Evolutionary conservation across 2,329 filamentous ascomycete species (phyloP).

Genomic region (Fusarium kyushuense): DNA sequence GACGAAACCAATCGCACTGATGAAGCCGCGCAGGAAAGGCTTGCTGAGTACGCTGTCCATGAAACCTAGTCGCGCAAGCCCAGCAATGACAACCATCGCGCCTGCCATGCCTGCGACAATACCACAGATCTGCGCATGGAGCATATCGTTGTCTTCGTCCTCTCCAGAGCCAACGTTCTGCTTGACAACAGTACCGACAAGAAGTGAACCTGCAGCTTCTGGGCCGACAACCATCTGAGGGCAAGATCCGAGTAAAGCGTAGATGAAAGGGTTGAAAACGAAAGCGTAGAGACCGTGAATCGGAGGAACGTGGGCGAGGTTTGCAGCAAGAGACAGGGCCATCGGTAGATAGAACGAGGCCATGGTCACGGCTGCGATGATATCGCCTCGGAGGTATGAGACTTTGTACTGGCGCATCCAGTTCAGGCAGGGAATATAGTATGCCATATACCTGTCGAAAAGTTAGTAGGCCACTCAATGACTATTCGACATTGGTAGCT

Average conservation of each 20-base stretch:
- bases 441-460: constrained; percentile 79
- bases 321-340: constrained; percentile 91
- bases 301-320: constrained; percentile 90
- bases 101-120: constrained; percentile 90
- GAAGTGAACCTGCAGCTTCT: constrained; percentile 90
- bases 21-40: constrained; percentile 94
- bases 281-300: constrained; percentile 96
- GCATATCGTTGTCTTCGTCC: constrained; percentile 69
- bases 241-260: constrained; percentile 90
- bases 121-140: constrained; percentile 87
- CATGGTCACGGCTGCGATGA: constrained; percentile 91
- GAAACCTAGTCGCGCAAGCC: constrained; percentile 87
- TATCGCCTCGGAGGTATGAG: constrained; percentile 85
- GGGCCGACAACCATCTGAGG: constrained; percentile 95
- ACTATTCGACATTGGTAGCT: constrained; percentile 9
- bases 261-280: constrained; percentile 90
- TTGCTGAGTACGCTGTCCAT: constrained; percentile 93
- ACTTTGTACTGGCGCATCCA: constrained; percentile 91
- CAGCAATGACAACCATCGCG: constrained; percentile 87
- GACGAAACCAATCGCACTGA: constrained; percentile 95
- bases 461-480: constrained; percentile 18
- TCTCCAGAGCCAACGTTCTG: constrained; percentile 77
- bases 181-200: constrained; percentile 89
- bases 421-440: constrained; percentile 91
- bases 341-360: constrained; percentile 99